phyloP scores from a whole-genome alignment of 441 rosid species.

The Viola pubescens region DNA sequence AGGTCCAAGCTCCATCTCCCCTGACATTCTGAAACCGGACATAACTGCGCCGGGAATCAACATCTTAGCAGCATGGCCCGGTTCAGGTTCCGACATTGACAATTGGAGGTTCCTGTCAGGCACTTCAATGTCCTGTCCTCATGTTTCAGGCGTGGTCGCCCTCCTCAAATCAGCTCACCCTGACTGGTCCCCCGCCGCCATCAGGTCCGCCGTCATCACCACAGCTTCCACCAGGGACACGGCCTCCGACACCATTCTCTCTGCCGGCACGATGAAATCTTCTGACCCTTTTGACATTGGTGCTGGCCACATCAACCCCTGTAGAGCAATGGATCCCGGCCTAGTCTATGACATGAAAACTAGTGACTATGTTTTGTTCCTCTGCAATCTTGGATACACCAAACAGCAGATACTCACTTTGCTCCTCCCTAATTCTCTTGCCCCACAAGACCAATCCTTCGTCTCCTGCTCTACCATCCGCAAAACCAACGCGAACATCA shows the following conservation, averaged over 20 bases:
- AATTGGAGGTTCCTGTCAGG: slow-evolving; percentile 73
- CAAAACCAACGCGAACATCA: slow-evolving; percentile 31
- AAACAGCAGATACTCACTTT: slow-evolving; percentile 32
- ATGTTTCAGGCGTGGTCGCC: slow-evolving; percentile 72
- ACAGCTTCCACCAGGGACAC: slow-evolving; percentile 39
- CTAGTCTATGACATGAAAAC: slow-evolving; percentile 48
- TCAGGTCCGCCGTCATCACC: slow-evolving; percentile 80
- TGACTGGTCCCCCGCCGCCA: slow-evolving; percentile 65
- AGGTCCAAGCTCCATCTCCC: slow-evolving; percentile 52
- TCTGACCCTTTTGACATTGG: slow-evolving; percentile 51
- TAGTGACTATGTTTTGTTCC: slow-evolving; percentile 42
- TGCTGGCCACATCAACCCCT: slow-evolving; percentile 57
- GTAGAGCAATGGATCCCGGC: slow-evolving; percentile 64
- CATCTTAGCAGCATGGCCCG: slow-evolving; percentile 62
- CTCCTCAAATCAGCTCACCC: slow-evolving; percentile 61
- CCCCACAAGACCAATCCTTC: slow-evolving; percentile 8
- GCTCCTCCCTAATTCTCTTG: slow-evolving; percentile 21
- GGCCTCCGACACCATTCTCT: slow-evolving; percentile 26
- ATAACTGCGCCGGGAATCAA: slow-evolving; percentile 49
- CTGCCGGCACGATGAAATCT: slow-evolving; percentile 38
- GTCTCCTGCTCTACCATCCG: slow-evolving; percentile 11
- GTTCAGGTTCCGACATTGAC: slow-evolving; percentile 21
- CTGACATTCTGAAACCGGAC: slow-evolving; percentile 65
- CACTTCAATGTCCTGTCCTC: slow-evolving; percentile 94
- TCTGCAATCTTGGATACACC: slow-evolving; percentile 57